Evolutionary conservation across 495 filamentous ascomycete species (phyloP), one percentile per base, ranked within the genome.

Genomic region (Aspergillus cavernicola): DNA sequence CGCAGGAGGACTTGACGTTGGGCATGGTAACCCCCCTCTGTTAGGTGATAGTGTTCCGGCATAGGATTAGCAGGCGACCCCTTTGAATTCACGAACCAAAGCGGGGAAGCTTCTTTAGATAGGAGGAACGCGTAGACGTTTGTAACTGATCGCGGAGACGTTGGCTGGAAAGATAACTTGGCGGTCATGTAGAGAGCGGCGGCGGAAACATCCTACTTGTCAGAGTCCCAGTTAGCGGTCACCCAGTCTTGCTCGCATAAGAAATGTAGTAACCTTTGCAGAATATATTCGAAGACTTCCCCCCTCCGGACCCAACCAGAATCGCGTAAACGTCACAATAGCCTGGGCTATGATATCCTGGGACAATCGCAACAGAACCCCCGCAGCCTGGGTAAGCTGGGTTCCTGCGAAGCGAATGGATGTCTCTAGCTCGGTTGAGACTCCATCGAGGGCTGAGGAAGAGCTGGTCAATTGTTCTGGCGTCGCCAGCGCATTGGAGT

Each of bases 261-360:
- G 16, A 44, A 23, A 19, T 10, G n/a, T 29, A 22, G 13, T 9
- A 36, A 85, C 84, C 71, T 80, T 79, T 18, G 73, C 74, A 6
- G 76, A 74, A 63, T 81, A 75, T 19, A 83, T 76, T 2, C 70
- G 67, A 32, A 86, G 66, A 60, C 84, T 87, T 3, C 82, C 83
- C 10, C 82, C 83, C 40, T 86, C 84, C 1, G 79, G 61, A 1
- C 84, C 83, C 5, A 91, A 71, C 83, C 88, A 97, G 73, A 92
- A 96, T 5, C 93, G 79, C n/a, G 85, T 87, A 24, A 95, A 82
- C 0, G 93, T 72, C n/a, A 98, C 82, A 60, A 91, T 86, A 2
- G 93, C 89, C 60, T 91, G 89, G 12, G 91, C 87, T 23, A 95
- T 90, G 41, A 90, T 81, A 50, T 92, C 89, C 62, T 97, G 95